Conservation (phyloP, 108 stramenopile species). For the Skeletonema grethae region DNA sequence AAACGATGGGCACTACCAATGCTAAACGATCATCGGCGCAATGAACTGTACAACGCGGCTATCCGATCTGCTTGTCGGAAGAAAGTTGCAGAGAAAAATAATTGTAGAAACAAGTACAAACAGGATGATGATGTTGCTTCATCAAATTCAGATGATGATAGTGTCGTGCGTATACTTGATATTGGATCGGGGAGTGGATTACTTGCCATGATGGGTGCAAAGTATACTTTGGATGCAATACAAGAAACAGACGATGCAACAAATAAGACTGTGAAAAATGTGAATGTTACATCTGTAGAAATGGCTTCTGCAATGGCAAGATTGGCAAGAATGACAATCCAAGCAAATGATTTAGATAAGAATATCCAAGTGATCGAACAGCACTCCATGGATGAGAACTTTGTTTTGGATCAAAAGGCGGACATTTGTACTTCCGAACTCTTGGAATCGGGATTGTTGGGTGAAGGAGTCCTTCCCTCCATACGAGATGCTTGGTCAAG, state of each 20-base stretch:
- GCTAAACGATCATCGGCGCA: slow-evolving; percentile 79
- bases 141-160: slow-evolving; percentile 1
- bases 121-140: neutral
- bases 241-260: neutral
- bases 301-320: slow-evolving; percentile 83
- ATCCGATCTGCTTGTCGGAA: slow-evolving; percentile 54
- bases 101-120: neutral
- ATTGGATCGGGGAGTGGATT: slow-evolving; percentile 85
- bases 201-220: slow-evolving; percentile 72
- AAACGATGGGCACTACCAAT: slow-evolving; percentile 88
- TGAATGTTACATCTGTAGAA: slow-evolving; percentile 63
- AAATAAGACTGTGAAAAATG: slow-evolving; percentile 14
- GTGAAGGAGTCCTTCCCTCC: slow-evolving; percentile 78
- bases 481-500: slow-evolving; percentile 83
- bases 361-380: slow-evolving; percentile 54
- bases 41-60: slow-evolving; percentile 63
- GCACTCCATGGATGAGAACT: slow-evolving; percentile 67
- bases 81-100: slow-evolving; percentile 13
- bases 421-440: slow-evolving; percentile 82
- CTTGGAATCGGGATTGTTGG: slow-evolving; percentile 78
- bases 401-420: slow-evolving; percentile 33
- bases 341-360: slow-evolving; percentile 49
- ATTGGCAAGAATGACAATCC: slow-evolving; percentile 58
- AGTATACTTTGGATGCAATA: slow-evolving; percentile 20
- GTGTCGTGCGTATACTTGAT: slow-evolving; percentile 57